These are phyloP conservation scores for Piper betle DNA, from an alignment of 164 flowering plant genomes.

Conservation along the genomic window DNA sequence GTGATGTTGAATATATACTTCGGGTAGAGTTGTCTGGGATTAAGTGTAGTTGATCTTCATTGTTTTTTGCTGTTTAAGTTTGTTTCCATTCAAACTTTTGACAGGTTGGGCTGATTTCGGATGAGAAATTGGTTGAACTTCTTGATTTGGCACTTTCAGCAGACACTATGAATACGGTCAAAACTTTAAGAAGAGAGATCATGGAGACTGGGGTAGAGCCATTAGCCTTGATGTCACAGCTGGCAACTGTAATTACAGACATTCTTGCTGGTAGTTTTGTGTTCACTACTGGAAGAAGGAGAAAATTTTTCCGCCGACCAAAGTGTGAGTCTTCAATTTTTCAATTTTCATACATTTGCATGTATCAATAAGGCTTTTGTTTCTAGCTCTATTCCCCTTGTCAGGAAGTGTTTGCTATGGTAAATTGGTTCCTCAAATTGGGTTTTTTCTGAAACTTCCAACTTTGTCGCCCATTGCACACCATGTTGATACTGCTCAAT, in stretches of 20 bases:
- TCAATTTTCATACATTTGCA: background rate
- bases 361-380: background rate
- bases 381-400: background rate
- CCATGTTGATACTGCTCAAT: background rate
- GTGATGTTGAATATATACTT: no score
- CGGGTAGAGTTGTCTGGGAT: no score
- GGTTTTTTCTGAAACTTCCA: background rate
- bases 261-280: slow-evolving; percentile 89
- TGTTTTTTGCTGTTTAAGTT: no score
- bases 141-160: slow-evolving; percentile 98
- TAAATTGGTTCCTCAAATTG: background rate
- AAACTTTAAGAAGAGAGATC: slow-evolving; percentile 61
- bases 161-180: slow-evolving; percentile 94
- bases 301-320: slow-evolving; percentile 69
- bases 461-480: background rate
- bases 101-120: slow-evolving; percentile 93
- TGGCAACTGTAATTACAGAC: slow-evolving; percentile 92
- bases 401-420: no score
- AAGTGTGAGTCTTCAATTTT: slow-evolving; percentile 47
- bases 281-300: slow-evolving; percentile 55
- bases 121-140: slow-evolving; percentile 90
- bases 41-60: no score
- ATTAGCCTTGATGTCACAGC: slow-evolving; percentile 91
- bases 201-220: slow-evolving; percentile 97
- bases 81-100: slow-evolving; percentile 1